Percentiles rank a stretch among this genome's conserved stretches.
Conservation (phyloP, 305 asterid species). For the Coffea humblotiana region DNA sequence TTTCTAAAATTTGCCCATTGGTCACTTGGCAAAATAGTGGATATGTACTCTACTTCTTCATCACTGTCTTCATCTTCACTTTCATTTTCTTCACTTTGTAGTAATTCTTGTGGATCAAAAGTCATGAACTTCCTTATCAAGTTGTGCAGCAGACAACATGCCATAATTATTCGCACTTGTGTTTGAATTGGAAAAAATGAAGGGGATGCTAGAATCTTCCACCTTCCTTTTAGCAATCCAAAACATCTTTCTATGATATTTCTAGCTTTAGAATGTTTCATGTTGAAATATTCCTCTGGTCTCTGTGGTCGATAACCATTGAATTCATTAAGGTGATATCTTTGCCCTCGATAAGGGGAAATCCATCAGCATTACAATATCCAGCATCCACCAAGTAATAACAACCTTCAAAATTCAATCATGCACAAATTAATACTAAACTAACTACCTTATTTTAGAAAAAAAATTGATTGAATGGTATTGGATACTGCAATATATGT, state of each 20-base stretch:
- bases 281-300: neutral
- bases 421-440: neutral
- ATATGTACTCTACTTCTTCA: neutral
- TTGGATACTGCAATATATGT: no score
- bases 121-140: neutral
- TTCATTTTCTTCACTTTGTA: neutral
- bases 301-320: neutral
- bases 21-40: neutral
- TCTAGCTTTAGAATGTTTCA: no score
- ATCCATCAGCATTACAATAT: neutral
- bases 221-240: no score
- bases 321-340: neutral
- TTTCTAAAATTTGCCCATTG: neutral
- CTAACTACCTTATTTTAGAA: neutral
- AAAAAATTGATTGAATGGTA: no score
- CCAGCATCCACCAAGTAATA: slow-evolving; percentile 7
- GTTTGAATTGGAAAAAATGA: no score
- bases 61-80: neutral
- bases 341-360: neutral
- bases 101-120: neutral
- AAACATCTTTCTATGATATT: no score
- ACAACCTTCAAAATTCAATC: neutral
- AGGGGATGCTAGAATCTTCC: no score
- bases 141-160: neutral
- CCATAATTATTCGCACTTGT: no score